phyloP scores from a whole-genome alignment of 176 grass and related monocot species.

The Secale cereale region DNA sequence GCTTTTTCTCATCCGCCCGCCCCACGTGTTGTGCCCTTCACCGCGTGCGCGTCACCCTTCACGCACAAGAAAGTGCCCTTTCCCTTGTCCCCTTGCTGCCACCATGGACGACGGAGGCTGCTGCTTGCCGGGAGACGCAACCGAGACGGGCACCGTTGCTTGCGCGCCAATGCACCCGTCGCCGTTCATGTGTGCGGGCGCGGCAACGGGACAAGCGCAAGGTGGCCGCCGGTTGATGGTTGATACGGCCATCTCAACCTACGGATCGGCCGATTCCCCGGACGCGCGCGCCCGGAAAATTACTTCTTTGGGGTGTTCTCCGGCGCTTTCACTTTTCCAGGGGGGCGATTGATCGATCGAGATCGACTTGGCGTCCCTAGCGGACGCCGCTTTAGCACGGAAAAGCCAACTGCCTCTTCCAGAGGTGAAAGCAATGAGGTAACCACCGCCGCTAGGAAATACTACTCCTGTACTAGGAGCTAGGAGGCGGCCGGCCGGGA shows the following conservation, averaged over 20 bases:
- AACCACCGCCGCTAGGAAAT: slow-evolving; percentile 27
- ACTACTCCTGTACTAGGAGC: neutral
- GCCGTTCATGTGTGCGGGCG: neutral
- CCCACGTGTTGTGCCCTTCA: neutral
- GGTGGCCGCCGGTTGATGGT: slow-evolving; percentile 28
- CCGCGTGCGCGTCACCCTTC: neutral
- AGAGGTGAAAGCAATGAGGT: slow-evolving; percentile 33
- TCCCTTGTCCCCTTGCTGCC: slow-evolving; percentile 16
- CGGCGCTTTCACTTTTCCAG: neutral
- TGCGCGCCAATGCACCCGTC: neutral
- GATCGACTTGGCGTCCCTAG: neutral
- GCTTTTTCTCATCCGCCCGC: neutral
- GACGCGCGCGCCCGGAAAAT: neutral
- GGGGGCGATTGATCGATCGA: neutral
- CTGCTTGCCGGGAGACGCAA: neutral
- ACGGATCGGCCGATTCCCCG: neutral
- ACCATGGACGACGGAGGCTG: neutral
- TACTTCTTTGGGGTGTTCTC: neutral
- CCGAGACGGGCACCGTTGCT: slow-evolving; percentile 20
- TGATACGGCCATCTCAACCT: slow-evolving; percentile 41
- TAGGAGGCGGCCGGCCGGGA: neutral
- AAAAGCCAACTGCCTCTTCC: slow-evolving; percentile 14
- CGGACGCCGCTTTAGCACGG: neutral
- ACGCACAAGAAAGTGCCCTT: slow-evolving; percentile 13
- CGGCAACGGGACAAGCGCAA: slow-evolving; percentile 35